Conservation (phyloP, 176 grass and related monocot genomes). For the Carex scoparia region DNA sequence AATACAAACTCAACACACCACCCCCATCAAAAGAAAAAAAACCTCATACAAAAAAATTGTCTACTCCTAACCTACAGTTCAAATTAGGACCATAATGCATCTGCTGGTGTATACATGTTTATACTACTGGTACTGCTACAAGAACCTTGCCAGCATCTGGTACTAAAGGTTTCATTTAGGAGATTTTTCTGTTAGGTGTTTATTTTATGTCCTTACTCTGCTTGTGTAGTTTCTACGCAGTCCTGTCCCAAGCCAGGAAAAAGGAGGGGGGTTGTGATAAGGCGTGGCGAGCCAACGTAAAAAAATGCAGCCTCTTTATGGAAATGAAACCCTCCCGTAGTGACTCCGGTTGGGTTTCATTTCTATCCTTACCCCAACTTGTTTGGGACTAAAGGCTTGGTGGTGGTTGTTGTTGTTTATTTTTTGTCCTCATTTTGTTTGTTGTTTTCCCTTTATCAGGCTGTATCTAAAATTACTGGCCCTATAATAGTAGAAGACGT, state of each 20-base stretch:
- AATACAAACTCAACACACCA: neutral
- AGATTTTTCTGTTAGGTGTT: neutral
- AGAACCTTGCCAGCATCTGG: neutral
- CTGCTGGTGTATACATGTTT: neutral
- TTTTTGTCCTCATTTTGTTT: neutral
- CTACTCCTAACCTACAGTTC: neutral
- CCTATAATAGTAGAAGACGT: constrained; percentile 93
- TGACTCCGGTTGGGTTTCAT: too few species aligned
- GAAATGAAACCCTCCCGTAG: too few species aligned
- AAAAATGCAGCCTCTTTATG: too few species aligned
- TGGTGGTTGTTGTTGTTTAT: neutral
- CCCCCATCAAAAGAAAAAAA: neutral
- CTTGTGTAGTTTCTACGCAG: neutral
- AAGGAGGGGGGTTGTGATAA: too few species aligned
- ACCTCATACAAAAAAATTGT: neutral
- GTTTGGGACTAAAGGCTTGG: too few species aligned
- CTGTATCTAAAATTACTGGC: constrained; percentile 74
- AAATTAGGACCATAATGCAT: neutral
- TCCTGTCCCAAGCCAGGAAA: too few species aligned
- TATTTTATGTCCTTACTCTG: neutral
- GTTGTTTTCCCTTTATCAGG: constrained; percentile 12
- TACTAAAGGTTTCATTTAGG: neutral
- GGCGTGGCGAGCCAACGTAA: too few species aligned
- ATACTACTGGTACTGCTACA: neutral
- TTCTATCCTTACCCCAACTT: too few species aligned